Evolutionary conservation across 140 eudicot genomes (phyloP), one percentile per base, ranked within the genome.

Genomic region (Flaveria floridana): DNA sequence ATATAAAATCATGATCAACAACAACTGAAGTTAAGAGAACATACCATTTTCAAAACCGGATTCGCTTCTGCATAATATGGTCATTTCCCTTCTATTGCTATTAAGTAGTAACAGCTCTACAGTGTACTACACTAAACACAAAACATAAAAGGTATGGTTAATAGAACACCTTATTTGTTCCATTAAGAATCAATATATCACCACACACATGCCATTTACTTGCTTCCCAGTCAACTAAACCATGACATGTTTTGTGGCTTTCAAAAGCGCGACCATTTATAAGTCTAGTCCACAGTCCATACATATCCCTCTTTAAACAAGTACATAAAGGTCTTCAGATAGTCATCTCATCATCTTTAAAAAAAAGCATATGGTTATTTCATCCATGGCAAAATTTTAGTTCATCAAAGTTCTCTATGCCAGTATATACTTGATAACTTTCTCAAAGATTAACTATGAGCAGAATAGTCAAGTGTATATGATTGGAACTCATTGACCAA

Each of bases 81-180:
- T 67, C 79, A 72, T 77, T 68, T 82, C 56, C 79, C 76, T 77
- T 78, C 67, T 79, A 77, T 34, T 4, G 76, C 67, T 44, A 72
- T 59, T 66, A 47, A 72, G 75, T 57, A 82, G 30, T 56, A 55
- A 77, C 76, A 55, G 68, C 85, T 56, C 82, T 76, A 77, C 21
- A 67, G 4, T 65, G 44, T 77, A 37, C 79, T 77, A 77, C 72
- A 68, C 74, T 52, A 72, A 77, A 56, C 51, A 82, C 39, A 71
- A 76, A 81, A 56, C 61, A 19, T 21, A 6, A 34, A 14, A 68
- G 1, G 15, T 16, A 44, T 39, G 26, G 10, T 30, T 65, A 25
- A 68, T 30, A 25, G 47, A 65, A 48, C 74, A 67, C 15, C 19
- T 20, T 57, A 46, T 68, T 21, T 56, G 21, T 39, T 73, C 57